A percentile compares a stretch with the other conserved stretches of the same genome.
phyloP scores from a whole-genome alignment of 2,329 filamentous ascomycete species.

The Mariannaea sp. region DNA sequence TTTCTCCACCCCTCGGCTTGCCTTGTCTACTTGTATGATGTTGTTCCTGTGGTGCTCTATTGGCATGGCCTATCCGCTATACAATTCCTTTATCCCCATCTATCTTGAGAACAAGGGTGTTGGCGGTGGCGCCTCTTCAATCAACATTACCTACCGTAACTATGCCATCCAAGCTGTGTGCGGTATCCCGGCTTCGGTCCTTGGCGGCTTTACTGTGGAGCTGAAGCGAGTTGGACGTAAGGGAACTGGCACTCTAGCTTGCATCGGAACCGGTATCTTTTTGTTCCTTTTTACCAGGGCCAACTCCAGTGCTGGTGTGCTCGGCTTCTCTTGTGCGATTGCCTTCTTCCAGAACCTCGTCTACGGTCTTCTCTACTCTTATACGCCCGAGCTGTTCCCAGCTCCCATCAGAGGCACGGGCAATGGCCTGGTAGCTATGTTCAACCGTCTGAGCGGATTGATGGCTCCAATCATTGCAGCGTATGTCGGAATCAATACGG shows the following conservation, averaged over 20 bases:
- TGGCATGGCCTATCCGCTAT: conserved; percentile 53
- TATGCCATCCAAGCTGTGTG: conserved; percentile 46
- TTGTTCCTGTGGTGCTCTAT: conserved; percentile 54
- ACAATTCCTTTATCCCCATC: conserved; percentile 52
- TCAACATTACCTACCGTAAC: conserved; percentile 42
- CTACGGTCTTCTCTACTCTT: conserved; percentile 44
- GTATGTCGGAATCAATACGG: conserved; percentile 47
- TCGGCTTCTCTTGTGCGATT: conserved; percentile 47
- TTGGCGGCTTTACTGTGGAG: conserved; percentile 47
- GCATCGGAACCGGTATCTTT: conserved; percentile 48
- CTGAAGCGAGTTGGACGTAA: conserved; percentile 48
- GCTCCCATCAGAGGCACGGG: conserved; percentile 58
- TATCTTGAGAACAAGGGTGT: conserved; percentile 48
- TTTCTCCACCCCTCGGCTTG: too few relatives aligned
- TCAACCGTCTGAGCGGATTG: conserved; percentile 46
- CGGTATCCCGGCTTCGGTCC: conserved; percentile 47
- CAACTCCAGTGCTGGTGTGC: conserved; percentile 39
- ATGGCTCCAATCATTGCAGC: conserved; percentile 50
- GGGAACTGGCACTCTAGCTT: conserved; percentile 51
- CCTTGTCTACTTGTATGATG: too few relatives aligned
- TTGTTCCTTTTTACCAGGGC: conserved; percentile 50
- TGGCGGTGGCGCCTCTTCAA: conserved; percentile 32
- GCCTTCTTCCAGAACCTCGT: too few relatives aligned
- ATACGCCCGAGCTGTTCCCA: conserved; percentile 60
- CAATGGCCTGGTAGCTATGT: conserved; percentile 50